phyloP scores from a whole-genome alignment of 208 protist species.

The Leptomonas pyrrhocoris region DNA sequence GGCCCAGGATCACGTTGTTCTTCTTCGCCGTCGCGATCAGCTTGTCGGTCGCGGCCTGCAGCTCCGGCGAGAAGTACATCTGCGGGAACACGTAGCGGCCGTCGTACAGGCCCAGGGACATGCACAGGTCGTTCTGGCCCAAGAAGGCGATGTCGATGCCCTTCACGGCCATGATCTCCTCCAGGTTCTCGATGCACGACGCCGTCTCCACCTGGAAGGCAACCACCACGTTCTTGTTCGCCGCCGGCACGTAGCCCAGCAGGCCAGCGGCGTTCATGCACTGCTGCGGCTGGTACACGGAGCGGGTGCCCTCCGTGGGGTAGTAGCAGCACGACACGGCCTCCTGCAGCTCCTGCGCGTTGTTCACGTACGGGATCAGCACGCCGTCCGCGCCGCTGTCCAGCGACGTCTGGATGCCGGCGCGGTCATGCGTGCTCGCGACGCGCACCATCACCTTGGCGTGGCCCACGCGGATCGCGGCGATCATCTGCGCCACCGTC shows the following conservation, averaged over 20 bases:
- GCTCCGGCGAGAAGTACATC: conserved; percentile 83
- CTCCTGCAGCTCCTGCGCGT: conserved; percentile 66
- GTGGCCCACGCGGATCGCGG: conserved; percentile 65
- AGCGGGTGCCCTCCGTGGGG: conserved; percentile 73
- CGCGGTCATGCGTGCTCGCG: conserved; percentile 68
- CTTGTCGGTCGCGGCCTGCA: conserved; percentile 65
- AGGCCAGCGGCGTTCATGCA: conserved; percentile 79
- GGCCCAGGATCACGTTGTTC: conserved; percentile 72
- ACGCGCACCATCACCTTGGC: conserved; percentile 78
- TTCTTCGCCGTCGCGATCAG: conserved; percentile 70
- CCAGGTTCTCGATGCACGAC: conserved; percentile 79
- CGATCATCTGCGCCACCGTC: conserved; percentile 67
- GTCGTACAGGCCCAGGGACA: conserved; percentile 86
- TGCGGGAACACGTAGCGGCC: conserved; percentile 81
- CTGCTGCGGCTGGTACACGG: conserved; percentile 80
- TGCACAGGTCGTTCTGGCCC: conserved; percentile 84
- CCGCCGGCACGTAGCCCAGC: conserved; percentile 74
- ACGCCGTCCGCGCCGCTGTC: conserved; percentile 79
- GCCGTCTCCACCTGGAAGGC: conserved; percentile 85
- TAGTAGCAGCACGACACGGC: conserved; percentile 85
- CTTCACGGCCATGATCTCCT: conserved; percentile 82
- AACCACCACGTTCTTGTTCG: conserved; percentile 81
- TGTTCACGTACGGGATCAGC: conserved; percentile 87
- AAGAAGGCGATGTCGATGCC: conserved; percentile 84
- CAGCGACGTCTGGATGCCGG: conserved; percentile 79